Evolutionary conservation across 108 stramenopile species (phyloP), one percentile per base, ranked within the genome.

Genomic region (Hondaea fermentalgiana): DNA sequence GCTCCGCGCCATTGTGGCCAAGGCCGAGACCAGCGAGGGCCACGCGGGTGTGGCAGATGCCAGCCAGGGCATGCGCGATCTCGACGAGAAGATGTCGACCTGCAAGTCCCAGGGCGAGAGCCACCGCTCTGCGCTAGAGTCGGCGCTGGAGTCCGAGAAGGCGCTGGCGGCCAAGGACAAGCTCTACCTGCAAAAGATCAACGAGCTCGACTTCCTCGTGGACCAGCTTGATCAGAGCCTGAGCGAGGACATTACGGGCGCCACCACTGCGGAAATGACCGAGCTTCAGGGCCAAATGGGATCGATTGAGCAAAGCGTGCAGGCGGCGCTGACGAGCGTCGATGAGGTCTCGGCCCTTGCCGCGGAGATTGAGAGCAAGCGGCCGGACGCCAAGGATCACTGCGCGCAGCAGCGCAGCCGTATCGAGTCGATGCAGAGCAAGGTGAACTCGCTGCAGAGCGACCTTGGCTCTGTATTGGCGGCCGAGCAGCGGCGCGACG

Each of bases 151-250:
- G 28, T 23, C 25, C 0, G 57, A 58, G 58, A 87, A 59, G 87
- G 87, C 55, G 19, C 25, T 87, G 3, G 25, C 21, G 57, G 57
- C 55, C 10, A 87, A 87, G 87, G 87, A 57, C 4, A 57, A 57
- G 87, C 8, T 35, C 55, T 83, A 83, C 76, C 25, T 83, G 76
- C 45, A 47, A 6, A 21, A 25, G 25, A 53, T 83, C 51, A 45
- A 83, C 45, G 76, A 83, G 49, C 57, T 87, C 58, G 87, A 87
- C 57, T 87, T 87, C 23, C 12, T 23, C 87, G 23, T 87, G 16
- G 87, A 87, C 43, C 23, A 87, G 58, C 87, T 87, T 12, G 87
- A 87, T 0, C 57, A 87, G 87, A 19, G 23, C n/a, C 21, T 72
- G 8, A 47, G 21, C 19, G 88, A 88, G 72, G 69, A 69, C 12